Conservation (phyloP, 805 yeast genomes). For the Clavispora phyllophila region DNA sequence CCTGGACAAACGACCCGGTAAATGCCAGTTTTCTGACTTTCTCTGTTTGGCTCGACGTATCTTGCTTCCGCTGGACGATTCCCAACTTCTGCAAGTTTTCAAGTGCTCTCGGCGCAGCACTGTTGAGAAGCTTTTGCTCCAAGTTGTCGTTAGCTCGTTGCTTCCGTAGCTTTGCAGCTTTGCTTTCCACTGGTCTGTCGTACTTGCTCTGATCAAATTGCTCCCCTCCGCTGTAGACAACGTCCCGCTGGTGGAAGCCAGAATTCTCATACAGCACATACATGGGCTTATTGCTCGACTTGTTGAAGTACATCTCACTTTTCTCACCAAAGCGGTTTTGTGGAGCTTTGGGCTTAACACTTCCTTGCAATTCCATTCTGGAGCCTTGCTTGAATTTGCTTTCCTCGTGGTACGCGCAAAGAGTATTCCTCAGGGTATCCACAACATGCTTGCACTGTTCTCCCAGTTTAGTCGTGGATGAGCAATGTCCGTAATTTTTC, state of each 20-base stretch:
- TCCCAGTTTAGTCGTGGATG: slow-evolving; percentile 37
- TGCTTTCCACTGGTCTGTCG: slow-evolving; percentile 14
- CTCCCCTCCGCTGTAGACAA: slow-evolving; percentile 13
- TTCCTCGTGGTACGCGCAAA: slow-evolving; percentile 74
- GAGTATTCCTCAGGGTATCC: slow-evolving; percentile 45
- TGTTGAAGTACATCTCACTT: slow-evolving; percentile 13
- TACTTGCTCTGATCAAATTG: slow-evolving; percentile 15
- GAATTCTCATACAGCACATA: slow-evolving; percentile 15
- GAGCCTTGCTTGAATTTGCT: slow-evolving; percentile 44
- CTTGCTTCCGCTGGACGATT: slow-evolving; percentile 16
- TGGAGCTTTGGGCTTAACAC: slow-evolving; percentile 54
- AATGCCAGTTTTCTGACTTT: slow-evolving; percentile 29
- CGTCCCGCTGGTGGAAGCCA: slow-evolving; percentile 12
- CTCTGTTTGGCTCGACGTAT: slow-evolving; percentile 8
- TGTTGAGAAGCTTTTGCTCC: slow-evolving; percentile 9
- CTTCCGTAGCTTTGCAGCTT: slow-evolving; percentile 14
- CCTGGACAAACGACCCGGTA: slow-evolving; percentile 32
- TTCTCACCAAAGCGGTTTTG: slow-evolving; percentile 29
- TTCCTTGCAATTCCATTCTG: slow-evolving; percentile 72
- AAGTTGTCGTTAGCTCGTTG: slow-evolving; percentile 13
- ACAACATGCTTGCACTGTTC: slow-evolving; percentile 61
- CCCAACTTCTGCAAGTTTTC: slow-evolving; percentile 14
- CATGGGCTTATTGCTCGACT: slow-evolving; percentile 18
- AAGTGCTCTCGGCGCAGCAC: slow-evolving; percentile 9
- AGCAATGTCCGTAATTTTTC: slow-evolving; percentile 64